Percentiles rank a stretch among this genome's conserved stretches.
These are phyloP conservation scores for Podila epigama DNA, from an alignment of 192 early-diverging fungal genomes.

Conservation along the genomic window DNA sequence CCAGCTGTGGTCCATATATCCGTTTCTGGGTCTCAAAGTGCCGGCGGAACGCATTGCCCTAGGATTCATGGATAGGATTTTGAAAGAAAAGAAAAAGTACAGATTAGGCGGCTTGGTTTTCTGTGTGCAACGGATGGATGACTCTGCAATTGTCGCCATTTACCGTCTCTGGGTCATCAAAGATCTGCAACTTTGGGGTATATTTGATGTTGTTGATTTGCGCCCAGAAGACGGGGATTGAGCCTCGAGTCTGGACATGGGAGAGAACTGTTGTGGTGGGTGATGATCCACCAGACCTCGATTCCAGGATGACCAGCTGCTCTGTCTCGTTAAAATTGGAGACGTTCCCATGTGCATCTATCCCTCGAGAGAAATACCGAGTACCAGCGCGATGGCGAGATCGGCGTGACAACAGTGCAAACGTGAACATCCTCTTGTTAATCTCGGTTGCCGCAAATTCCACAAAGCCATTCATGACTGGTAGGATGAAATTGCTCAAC, in stretches of 20 bases:
- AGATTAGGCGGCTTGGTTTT: too few relatives aligned
- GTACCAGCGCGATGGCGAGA: constrained; percentile 81
- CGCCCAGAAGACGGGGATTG: constrained; percentile 93
- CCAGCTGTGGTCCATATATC: constrained; percentile 82
- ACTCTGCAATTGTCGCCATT: too few relatives aligned
- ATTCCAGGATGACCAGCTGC: constrained; percentile 78
- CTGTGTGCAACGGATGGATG: too few relatives aligned
- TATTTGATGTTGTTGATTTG: constrained; percentile 94
- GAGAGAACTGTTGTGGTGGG: constrained; percentile 55
- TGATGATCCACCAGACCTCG: constrained; percentile 11
- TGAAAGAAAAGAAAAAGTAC: background rate
- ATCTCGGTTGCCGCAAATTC: constrained; percentile 62
- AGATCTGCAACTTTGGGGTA: constrained; percentile 84
- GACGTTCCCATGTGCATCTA: constrained; percentile 91
- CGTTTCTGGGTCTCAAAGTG: constrained; percentile 78
- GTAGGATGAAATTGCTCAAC: constrained; percentile 87
- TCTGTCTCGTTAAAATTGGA: constrained; percentile 99
- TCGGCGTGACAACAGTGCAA: constrained; percentile 83
- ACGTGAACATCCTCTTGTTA: constrained; percentile 71
- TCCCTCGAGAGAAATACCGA: constrained; percentile 91
- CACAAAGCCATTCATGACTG: constrained; percentile 90
- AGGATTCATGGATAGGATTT: background rate
- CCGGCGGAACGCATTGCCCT: constrained; percentile 69
- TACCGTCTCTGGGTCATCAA: constrained; percentile 71
- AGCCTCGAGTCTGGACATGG: constrained; percentile 94